Evolutionary conservation across 148 eudicot genomes (phyloP), one percentile per base, ranked within the genome.

Genomic region (Linanthus parryae): DNA sequence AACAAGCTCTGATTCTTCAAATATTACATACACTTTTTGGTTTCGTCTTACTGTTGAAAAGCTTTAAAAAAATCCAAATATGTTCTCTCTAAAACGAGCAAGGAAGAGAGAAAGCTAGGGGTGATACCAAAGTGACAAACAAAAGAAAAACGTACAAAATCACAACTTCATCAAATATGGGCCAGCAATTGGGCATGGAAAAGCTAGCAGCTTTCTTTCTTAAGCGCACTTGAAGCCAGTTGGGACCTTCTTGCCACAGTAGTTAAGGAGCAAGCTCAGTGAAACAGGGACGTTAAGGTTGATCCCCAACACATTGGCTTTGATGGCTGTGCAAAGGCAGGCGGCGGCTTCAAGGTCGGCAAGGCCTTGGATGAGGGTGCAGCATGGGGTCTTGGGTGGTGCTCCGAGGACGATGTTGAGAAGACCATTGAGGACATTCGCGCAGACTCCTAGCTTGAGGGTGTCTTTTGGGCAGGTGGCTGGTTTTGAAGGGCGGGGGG

Each of bases 201-300:
- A n/a, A n/a, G n/a, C n/a, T n/a, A n/a, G n/a, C n/a, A n/a, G n/a
- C n/a, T n/a, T n/a, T n/a, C n/a, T n/a, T n/a, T n/a, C n/a, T n/a
- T n/a, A n/a, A n/a, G n/a, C n/a, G n/a, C 49, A 44, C 24, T 44
- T 44, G 49, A 44, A 44, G 20, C 49, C 24, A 8, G 20, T 13
- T 10, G 49, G 49, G 24, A 16, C 21, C 2, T 5, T 5, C 5
- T 7, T 19, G 10, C 49, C 49, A 5, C 49, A 44, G 13, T 26
- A 26, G 24, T 29, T 15, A 0, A 44, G 27, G 12, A 44, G 17
- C 28, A 44, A 44, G 20, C 24, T 44, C 3, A 44, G 25, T 15
- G 26, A 26, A 9, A 44, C 4, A 2, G 49, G 49, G 24, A 44
- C 24, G 11, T 44, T 29, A 3, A 44, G 49, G 24, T 15, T 13